These are phyloP conservation scores for Plasmodium adleri DNA, from an alignment of 169 alveolate genomes.

Conservation along the genomic window DNA sequence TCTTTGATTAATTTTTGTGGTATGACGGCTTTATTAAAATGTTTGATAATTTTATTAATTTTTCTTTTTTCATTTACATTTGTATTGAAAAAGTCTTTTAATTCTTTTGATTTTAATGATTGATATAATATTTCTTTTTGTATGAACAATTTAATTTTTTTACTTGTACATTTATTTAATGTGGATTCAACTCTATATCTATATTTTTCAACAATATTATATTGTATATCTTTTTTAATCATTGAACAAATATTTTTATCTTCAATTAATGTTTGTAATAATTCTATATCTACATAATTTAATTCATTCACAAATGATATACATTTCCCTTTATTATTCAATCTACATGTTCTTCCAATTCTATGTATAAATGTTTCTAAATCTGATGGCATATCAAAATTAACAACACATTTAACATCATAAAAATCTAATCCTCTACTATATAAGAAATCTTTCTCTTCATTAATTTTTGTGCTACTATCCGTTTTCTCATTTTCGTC, in stretches of 20 bases:
- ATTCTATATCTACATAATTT: constrained; percentile 68
- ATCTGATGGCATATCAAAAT: constrained; percentile 97
- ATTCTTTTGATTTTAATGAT: constrained; percentile 41
- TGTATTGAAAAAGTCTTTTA: constrained; percentile 55
- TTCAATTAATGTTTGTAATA: constrained; percentile 15
- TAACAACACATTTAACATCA: constrained; percentile 95
- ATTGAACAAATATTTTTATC: constrained; percentile 33
- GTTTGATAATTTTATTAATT: constrained; percentile 40
- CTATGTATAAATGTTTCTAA: constrained; percentile 96
- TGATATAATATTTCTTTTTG: constrained; percentile 66
- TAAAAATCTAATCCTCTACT: constrained; percentile 97
- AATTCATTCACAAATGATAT: constrained; percentile 83
- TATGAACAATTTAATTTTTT: constrained; percentile 31
- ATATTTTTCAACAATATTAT: constrained; percentile 30
- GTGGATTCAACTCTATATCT: constrained; percentile 72
- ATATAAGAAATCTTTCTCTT: constrained; percentile 79
- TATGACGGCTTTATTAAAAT: constrained; percentile 21
- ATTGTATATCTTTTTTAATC: constrained; percentile 3
- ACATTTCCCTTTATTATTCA: constrained; percentile 93
- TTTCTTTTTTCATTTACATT: constrained; percentile 28
- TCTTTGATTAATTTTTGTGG: constrained; percentile 64
- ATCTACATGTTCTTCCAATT: constrained; percentile 99
- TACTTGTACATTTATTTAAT: constrained; percentile 39
- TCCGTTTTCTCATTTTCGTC: constrained; percentile 66
- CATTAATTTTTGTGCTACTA: constrained; percentile 49